Base-by-base conservation (phyloP, 768 basidiomycete species). In the Rhizopogon vinicolor region DNA sequence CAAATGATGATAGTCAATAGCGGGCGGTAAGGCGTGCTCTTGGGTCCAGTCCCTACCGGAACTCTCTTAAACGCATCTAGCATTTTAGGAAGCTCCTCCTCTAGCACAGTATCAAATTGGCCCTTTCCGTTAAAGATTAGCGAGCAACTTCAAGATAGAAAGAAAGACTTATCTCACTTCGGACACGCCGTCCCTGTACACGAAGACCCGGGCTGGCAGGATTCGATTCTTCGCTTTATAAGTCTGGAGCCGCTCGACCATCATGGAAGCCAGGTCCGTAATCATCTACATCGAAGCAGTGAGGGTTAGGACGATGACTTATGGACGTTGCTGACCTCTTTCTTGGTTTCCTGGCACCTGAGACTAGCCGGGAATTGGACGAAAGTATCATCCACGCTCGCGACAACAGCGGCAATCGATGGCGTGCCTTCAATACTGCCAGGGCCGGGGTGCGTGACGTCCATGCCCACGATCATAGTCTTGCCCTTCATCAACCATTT, bases 381-480 rank as follows among this genome's bases (percentile, higher is more conserved):
- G 60, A 89, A 91, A 2, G 74, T 68, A 25, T 74, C 72, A 62
- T 93, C 89, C 1, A 83, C 73, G 55, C 83, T 92, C 0, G 87
- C 91, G 2, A 93, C 91, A 9, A 93, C 86, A 0, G 89, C 91
- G 0, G 88, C 89, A 43, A 93, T 87, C 0, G 89, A 91, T 3
- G 91, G 91, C 1, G 89, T 85, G 3, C 91, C 91, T 3, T 77
- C 76, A 50, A 74, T 66, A 59, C 86, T 87, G 6, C 72, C 78
- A 1, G 87, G 86, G 1, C 87, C 80, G 3, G 90, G 88, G 59
- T 93, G 90, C 0, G 89, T 92, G 0, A 91, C 89, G 63, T 93
- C 90, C 59, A 91, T 89, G 0, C 91, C 91, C 3, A 93, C 84
- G 64, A 93, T 72, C 86, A 93, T 93, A 9, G 91, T 92, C 52